Percentiles rank a stretch among this genome's conserved stretches.
These are phyloP conservation scores for Pyrenochaeta sp. DNA, from an alignment of 2,329 filamentous ascomycete genomes.

Conservation along the genomic window DNA sequence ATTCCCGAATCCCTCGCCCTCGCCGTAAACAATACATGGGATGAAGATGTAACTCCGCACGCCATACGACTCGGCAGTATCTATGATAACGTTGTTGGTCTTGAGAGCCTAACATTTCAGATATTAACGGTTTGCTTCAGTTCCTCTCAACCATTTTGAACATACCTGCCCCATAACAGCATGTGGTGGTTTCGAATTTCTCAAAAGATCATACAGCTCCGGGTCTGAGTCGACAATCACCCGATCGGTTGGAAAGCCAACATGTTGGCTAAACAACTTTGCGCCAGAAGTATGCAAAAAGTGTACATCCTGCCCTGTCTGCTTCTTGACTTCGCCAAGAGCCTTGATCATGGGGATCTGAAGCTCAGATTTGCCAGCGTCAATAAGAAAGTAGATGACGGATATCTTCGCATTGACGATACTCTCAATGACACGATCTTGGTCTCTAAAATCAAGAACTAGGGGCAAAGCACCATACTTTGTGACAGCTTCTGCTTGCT, in stretches of 20 bases:
- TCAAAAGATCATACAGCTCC: conserved; percentile 56
- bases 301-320: conserved; percentile 55
- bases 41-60: conserved; percentile 63
- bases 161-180: not conserved
- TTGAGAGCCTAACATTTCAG: conserved; percentile 45
- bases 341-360: conserved; percentile 56
- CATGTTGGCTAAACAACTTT: conserved; percentile 62
- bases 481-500: conserved; percentile 57
- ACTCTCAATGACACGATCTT: conserved; percentile 43
- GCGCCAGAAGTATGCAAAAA: conserved; percentile 63
- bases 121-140: not conserved
- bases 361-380: conserved; percentile 44
- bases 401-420: conserved; percentile 57
- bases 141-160: not conserved
- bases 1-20: conserved; percentile 61
- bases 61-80: conserved; percentile 52
- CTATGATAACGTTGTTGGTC: conserved; percentile 56
- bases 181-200: conserved; percentile 24
- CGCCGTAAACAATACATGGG: conserved; percentile 63
- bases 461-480: conserved; percentile 57
- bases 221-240: conserved; percentile 57
- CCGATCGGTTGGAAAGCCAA: conserved; percentile 53
- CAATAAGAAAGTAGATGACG: conserved; percentile 60
- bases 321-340: conserved; percentile 54
- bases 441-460: conserved; percentile 50